phyloP scores from a whole-genome alignment of 495 filamentous ascomycete genomes.

The Amorphotheca resinae region DNA sequence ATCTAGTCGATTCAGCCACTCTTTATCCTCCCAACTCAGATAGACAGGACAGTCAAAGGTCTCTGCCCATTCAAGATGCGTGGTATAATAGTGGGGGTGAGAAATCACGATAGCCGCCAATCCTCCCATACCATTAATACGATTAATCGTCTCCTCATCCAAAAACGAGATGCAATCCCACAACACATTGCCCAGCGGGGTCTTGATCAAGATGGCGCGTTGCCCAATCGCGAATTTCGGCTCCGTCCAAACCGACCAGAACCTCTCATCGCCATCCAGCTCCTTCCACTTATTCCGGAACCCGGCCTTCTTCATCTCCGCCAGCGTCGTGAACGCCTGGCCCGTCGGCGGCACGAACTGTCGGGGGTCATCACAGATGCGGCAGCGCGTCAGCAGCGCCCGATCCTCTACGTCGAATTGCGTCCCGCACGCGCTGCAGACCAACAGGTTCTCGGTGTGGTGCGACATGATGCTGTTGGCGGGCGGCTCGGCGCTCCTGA shows the following conservation, averaged over 20 bases:
- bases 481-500: not conserved
- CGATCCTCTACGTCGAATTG: slow-evolving; percentile 44
- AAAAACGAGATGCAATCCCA: slow-evolving; percentile 63
- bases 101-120: slow-evolving; percentile 63
- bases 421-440: slow-evolving; percentile 60
- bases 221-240: slow-evolving; percentile 64
- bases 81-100: slow-evolving; percentile 69
- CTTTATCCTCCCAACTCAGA: slow-evolving; percentile 44
- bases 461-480: slow-evolving; percentile 5
- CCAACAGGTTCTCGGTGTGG: slow-evolving; percentile 31
- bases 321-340: slow-evolving; percentile 42
- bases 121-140: slow-evolving; percentile 40
- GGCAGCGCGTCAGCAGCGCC: slow-evolving; percentile 39
- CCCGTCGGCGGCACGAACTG: slow-evolving; percentile 54
- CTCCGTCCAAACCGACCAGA: slow-evolving; percentile 42
- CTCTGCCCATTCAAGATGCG: slow-evolving; percentile 53
- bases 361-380: slow-evolving; percentile 65
- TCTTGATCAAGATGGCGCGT: slow-evolving; percentile 51
- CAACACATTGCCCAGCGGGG: slow-evolving; percentile 49
- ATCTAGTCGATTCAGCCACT: slow-evolving; percentile 41
- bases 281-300: slow-evolving; percentile 14
- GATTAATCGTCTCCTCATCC: slow-evolving; percentile 42
- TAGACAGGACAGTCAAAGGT: slow-evolving; percentile 53
- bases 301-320: slow-evolving; percentile 7
- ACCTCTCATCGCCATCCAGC: slow-evolving; percentile 22